phyloP scores from a whole-genome alignment of 2,329 filamentous ascomycete genomes.

The Dactylonectria estremocensis region DNA sequence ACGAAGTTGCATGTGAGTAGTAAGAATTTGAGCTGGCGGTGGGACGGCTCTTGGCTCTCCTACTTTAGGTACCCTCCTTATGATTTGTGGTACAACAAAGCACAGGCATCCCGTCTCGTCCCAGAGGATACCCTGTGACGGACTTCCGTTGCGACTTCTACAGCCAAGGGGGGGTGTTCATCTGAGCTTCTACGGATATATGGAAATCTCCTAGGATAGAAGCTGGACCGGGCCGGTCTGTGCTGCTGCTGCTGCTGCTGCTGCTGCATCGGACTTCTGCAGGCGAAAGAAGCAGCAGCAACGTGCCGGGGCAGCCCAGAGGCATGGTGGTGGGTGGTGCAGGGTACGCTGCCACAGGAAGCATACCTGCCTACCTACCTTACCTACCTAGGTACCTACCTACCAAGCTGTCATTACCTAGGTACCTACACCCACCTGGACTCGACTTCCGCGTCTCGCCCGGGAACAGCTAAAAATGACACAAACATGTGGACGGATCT shows the following conservation, averaged over 20 bases:
- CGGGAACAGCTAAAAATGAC: constrained; percentile 45
- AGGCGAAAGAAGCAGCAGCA: constrained; percentile 28
- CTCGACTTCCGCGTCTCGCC: constrained; percentile 45
- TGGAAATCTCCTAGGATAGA: constrained; percentile 28
- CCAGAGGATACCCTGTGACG: constrained; percentile 11
- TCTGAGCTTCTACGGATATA: constrained; percentile 43
- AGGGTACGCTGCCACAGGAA: constrained; percentile 22
- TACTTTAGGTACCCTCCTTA: constrained; percentile 33
- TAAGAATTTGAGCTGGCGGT: constrained; percentile 24
- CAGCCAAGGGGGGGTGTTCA: constrained; percentile 31
- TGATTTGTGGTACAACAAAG: neutral
- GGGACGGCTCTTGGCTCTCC: constrained; percentile 30
- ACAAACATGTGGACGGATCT: constrained; percentile 20
- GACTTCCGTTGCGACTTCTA: constrained; percentile 11
- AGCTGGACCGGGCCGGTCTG: constrained; percentile 44
- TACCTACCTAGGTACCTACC: too few relatives aligned
- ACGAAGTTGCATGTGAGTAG: constrained; percentile 6
- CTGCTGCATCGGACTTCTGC: constrained; percentile 33
- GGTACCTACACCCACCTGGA: neutral
- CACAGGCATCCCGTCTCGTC: neutral
- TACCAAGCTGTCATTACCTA: too few relatives aligned
- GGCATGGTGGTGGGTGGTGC: constrained; percentile 28
- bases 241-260: constrained; percentile 30
- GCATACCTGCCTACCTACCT: neutral
- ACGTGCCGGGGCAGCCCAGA: constrained; percentile 34